Evolutionary conservation across 2,329 filamentous ascomycete species (phyloP).

Genomic region (Ophiosphaerella korrae): DNA sequence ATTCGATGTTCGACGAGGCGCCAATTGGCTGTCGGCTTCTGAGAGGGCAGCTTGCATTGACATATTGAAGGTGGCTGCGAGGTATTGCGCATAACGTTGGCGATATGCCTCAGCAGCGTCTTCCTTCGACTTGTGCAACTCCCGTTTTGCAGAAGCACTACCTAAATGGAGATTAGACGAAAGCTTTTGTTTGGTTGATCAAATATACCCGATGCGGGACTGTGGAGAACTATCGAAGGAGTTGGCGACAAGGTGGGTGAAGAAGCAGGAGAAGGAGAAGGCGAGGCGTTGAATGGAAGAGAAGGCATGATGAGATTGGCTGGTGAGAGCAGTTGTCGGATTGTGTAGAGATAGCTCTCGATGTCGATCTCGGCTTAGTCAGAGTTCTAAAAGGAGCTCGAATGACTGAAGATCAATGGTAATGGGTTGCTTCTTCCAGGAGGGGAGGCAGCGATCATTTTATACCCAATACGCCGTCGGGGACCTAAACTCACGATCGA

Average conservation of each 20-base stretch:
- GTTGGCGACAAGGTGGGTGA: conserved; percentile 39
- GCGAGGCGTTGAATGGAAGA: conserved; percentile 39
- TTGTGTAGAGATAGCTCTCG: conserved; percentile 41
- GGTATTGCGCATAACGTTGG: conserved; percentile 46
- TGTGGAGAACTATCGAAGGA: conserved; percentile 46
- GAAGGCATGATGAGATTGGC: conserved; percentile 41
- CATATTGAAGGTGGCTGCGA: conserved; percentile 48
- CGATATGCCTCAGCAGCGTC: conserved; percentile 42
- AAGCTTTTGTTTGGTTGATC: conserved; percentile 44
- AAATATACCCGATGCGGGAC: conserved; percentile 48
- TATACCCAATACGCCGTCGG: conserved; percentile 30
- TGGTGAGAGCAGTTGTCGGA: conserved; percentile 25
- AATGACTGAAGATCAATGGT: conserved; percentile 25
- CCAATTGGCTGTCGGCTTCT: conserved; percentile 44
- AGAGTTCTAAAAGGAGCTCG: conserved; percentile 22
- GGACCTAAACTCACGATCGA: conserved; percentile 23
- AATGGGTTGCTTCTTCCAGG: conserved; percentile 34
- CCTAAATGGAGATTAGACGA: conserved; percentile 44
- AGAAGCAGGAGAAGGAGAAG: conserved; percentile 42
- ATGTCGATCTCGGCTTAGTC: conserved; percentile 33
- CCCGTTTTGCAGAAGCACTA: conserved; percentile 33
- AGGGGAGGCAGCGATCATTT: conserved; percentile 33
- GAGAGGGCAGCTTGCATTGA: conserved; percentile 45
- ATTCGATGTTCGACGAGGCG: conserved; percentile 41
- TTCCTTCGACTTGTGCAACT: conserved; percentile 42